A percentile compares a stretch with the other conserved stretches of the same genome.
Conservation (phyloP, 108 stramenopile genomes). For the Skeletonema costatum region DNA sequence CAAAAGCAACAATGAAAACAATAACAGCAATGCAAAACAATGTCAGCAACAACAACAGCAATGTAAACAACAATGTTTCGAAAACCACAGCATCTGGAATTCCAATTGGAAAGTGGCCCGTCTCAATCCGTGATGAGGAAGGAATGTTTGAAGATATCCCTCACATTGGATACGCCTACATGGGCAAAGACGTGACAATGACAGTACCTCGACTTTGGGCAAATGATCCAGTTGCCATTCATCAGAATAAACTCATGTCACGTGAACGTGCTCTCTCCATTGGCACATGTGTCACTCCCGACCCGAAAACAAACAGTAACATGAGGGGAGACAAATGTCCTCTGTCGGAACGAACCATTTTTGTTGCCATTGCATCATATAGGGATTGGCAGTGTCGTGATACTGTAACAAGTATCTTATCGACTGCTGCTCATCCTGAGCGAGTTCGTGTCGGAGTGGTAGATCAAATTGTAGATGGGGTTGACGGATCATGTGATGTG, state of each 20-base stretch:
- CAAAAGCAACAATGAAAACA: background rate
- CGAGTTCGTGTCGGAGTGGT: conserved; percentile 64
- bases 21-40: background rate
- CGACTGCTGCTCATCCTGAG: conserved; percentile 63
- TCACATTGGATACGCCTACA: conserved; percentile 43
- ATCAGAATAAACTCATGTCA: conserved; percentile 49
- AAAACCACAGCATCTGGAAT: conserved; percentile 17
- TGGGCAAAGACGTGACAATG: conserved; percentile 29
- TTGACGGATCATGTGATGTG: conserved; percentile 47
- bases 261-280: conserved; percentile 49
- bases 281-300: conserved; percentile 44
- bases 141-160: conserved; percentile 48
- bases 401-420: conserved; percentile 71
- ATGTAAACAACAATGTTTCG: background rate
- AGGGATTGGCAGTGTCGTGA: conserved; percentile 53
- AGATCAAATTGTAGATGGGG: conserved; percentile 49
- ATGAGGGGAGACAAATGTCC: conserved; percentile 49
- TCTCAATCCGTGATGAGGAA: conserved; percentile 48
- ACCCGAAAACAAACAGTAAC: conserved; percentile 24
- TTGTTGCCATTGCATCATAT: conserved; percentile 56
- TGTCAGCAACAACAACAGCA: background rate
- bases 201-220: conserved; percentile 50
- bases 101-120: conserved; percentile 46
- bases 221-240: conserved; percentile 46
- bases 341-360: conserved; percentile 37